Base-by-base conservation (phyloP, 192 early-diverging fungal species). In the Backusella tuberculispora region DNA sequence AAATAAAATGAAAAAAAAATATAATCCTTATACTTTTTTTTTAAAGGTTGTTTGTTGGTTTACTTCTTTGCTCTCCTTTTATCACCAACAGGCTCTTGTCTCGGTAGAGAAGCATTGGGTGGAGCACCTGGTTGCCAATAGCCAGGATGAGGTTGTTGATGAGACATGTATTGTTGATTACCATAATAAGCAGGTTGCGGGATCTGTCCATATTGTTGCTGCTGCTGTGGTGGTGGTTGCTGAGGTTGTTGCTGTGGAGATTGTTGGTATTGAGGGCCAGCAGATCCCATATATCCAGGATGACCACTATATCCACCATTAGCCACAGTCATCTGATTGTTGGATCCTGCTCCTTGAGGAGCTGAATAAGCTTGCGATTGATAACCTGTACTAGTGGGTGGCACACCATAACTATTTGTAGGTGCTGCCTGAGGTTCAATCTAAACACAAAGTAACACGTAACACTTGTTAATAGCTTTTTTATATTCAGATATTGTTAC, bases 121-220 rank as follows among this genome's bases (percentile, higher is more conserved):
- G 53, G 53, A 60, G 53, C 53, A 13, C 53, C 53, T 60, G 53
- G 4, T 12, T 60, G 68, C 68, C 68, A 70, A 45, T 70, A 70
- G 13, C 44, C 44, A 1, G 68, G 68, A 38, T 70, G 68, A 26
- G 68, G 26, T 19, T 70, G 68, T 13, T 70, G 68, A 26, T 70
- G 63, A 4, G 19, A 24, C 63, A 65, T 65, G 63, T 65, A 65
- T 29, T 65, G 63, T 14, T 65, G 63, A 14, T 65, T 65, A 48
- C 68, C 68, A 48, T 70, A 70, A 29, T 44, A 43, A 5, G 68
- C 15, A 26, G 68, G 46, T 12, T 60, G 53, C 13, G 43, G 45
- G 29, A 43, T 5, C 24, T 70, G 44, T 47, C 14, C 8, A 6
- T 70, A 45, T 50, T 70, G 68, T 14, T 72, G 71, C 34, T 71